Percentiles rank a stretch among this genome's conserved stretches.
Evolutionary conservation across 192 early-diverging fungal species (phyloP).

Genomic region (Umbelopsis sp.): DNA sequence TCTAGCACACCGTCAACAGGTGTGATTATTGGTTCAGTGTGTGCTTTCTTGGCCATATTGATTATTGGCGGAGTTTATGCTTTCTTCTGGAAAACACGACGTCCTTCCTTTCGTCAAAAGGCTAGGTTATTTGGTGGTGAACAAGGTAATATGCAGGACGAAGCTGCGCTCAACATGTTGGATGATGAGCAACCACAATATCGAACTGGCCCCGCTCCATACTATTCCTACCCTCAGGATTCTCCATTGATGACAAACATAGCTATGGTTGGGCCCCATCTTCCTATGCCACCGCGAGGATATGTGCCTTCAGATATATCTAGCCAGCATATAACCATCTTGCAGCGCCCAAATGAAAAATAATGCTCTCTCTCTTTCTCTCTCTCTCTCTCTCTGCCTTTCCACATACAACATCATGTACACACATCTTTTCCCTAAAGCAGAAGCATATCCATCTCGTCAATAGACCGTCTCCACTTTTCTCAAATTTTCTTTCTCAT

Average conservation of each 20-base stretch:
- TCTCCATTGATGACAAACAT: not conserved
- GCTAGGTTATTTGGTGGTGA: slow-evolving; percentile 11
- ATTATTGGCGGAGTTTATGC: slow-evolving; percentile 19
- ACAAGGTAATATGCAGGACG: slow-evolving; percentile 1
- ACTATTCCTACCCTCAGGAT: slow-evolving; percentile 9
- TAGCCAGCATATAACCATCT: slow-evolving; percentile 1
- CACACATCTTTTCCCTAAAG: not conserved
- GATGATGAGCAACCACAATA: not conserved
- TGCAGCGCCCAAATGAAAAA: slow-evolving; percentile 9
- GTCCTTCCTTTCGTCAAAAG: slow-evolving; percentile 14
- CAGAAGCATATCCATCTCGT: not conserved
- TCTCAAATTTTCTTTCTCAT: not conserved
- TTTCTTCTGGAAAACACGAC: slow-evolving; percentile 24
- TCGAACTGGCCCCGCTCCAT: slow-evolving; percentile 2
- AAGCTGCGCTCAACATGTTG: not conserved
- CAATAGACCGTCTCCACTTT: not conserved
- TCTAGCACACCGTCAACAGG: slow-evolving; percentile 10
- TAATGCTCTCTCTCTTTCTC: not conserved
- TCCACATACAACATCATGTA: not conserved
- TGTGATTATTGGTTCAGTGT: slow-evolving; percentile 18
- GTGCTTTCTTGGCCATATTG: slow-evolving; percentile 16
- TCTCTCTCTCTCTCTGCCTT: not conserved
- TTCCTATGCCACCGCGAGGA: not conserved
- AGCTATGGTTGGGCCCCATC: not conserved
- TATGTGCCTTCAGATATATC: slow-evolving; percentile 4